Percentiles rank a stretch among this genome's conserved stretches.
phyloP scores from a whole-genome alignment of 1,284 basidiomycete genomes.

The Kwoniella shivajii region DNA sequence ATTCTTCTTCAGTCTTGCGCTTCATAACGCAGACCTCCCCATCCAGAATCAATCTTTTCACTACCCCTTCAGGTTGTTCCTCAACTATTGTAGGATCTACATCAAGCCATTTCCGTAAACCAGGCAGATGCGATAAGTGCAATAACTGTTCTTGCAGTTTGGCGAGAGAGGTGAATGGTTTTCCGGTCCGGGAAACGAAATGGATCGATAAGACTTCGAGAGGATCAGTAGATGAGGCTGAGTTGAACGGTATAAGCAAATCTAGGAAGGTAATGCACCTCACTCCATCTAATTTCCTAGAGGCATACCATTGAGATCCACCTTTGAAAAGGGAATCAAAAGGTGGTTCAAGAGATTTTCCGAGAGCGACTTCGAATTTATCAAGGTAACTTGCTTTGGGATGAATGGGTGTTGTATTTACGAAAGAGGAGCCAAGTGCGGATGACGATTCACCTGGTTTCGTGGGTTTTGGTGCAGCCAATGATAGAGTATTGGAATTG shows the following conservation, averaged over 20 bases:
- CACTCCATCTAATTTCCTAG: constrained; percentile 52
- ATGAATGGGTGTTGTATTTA: constrained; percentile 14
- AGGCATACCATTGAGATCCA: constrained; percentile 41
- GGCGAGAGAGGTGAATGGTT: constrained; percentile 37
- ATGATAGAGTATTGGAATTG: neutral
- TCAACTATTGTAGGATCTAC: constrained; percentile 17
- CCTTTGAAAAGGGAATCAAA: constrained; percentile 26
- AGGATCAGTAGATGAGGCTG: neutral
- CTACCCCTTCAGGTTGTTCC: neutral
- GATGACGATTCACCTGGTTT: neutral
- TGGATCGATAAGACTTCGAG: constrained; percentile 14
- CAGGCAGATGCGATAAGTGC: constrained; percentile 16
- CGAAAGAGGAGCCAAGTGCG: neutral
- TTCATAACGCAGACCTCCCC: constrained; percentile 51
- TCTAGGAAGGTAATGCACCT: constrained; percentile 46
- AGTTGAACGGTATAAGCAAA: constrained; percentile 20
- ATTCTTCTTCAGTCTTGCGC: constrained; percentile 6
- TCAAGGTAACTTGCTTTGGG: constrained; percentile 6
- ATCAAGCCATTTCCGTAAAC: constrained; percentile 20
- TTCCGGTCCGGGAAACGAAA: constrained; percentile 43
- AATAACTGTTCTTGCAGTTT: constrained; percentile 30
- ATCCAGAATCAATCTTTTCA: constrained; percentile 50
- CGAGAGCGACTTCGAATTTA: constrained; percentile 39
- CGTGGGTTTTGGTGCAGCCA: neutral
- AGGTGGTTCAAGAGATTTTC: constrained; percentile 33